Base-by-base conservation (phyloP, 1,284 basidiomycete species). In the Mycosarcoma mackinlayi region DNA sequence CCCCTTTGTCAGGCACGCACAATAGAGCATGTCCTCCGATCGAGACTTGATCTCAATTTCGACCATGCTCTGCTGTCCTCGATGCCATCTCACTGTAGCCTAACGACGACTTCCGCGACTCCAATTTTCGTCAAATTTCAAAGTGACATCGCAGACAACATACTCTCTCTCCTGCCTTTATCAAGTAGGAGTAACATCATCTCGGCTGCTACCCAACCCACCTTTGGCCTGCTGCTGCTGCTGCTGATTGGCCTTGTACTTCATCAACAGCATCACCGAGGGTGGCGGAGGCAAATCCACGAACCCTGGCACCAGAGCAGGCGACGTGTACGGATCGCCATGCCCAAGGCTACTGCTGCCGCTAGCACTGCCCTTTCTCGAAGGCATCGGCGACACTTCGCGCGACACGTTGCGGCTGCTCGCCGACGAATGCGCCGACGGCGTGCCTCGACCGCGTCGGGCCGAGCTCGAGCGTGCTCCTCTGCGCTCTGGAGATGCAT, bases 211-310 rank as follows among this genome's bases (percentile, higher is more conserved):
- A n/a, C n/a, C n/a, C n/a, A n/a, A n/a, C 7, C 24, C 23, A 19
- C 31, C 13, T 18, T 30, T 27, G 7, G 25, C 34, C 21, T 46
- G 34, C 40, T 54, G 24, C 19, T 61, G 58, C 21, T 46, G 34
- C 40, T 54, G 24, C 19, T 61, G 58, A 44, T 50, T 52, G 5
- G 63, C 51, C 52, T 50, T 56, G 33, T 37, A 56, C 63, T 59
- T 65, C 21, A 55, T 55, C 19, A 60, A 18, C 31, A 66, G 25
- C 30, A 53, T 27, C 18, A 61, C 24, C n/a, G 33, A 42, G 1
- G 52, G 41, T 6, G 57, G 30, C 0, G 64, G 64, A 13, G 53
- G 34, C 4, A 49, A 37, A 13, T 56, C 64, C 7, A 61, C 40
- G 4, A 51, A 57, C 1, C 64, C 64, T 1, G 63, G 57, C 16